Conservation (phyloP, 2,329 filamentous ascomycete genomes). For the Diaporthe citrichinensis region DNA sequence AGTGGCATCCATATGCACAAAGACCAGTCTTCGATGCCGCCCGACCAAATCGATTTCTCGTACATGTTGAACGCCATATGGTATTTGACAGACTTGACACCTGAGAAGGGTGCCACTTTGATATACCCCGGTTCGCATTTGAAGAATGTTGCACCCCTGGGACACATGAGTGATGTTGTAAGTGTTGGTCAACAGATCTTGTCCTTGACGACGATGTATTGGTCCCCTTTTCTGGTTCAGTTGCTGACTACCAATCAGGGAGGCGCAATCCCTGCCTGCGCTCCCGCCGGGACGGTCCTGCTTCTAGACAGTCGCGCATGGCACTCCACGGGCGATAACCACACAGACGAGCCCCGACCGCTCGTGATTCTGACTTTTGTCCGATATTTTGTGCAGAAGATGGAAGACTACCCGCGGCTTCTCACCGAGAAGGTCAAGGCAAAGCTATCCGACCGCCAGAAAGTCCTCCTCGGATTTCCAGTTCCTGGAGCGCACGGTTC, state of each 20-base stretch:
- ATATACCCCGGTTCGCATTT: conserved; percentile 21
- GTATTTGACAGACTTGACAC: conserved; percentile 27
- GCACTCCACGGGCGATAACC: conserved; percentile 21
- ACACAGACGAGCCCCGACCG: conserved; percentile 20
- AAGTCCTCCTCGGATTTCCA: conserved; percentile 2
- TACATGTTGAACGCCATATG: conserved; percentile 18
- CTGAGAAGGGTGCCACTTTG: conserved; percentile 24
- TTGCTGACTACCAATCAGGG: conserved; percentile 11
- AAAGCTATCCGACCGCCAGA: conserved; percentile 18
- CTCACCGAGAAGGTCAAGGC: conserved; percentile 11
- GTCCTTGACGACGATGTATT: not conserved
- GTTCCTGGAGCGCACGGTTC: conserved; percentile 18
- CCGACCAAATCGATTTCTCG: conserved; percentile 9
- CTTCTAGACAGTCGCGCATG: conserved; percentile 26
- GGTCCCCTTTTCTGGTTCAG: not conserved
- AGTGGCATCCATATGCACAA: conserved; percentile 20
- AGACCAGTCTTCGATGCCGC: conserved; percentile 21
- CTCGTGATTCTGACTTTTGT: conserved; percentile 16
- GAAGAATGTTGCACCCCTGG: conserved; percentile 15
- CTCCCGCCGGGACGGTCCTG: conserved; percentile 11
- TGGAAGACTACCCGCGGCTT: conserved; percentile 19
- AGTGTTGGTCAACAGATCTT: not conserved
- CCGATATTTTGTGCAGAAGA: conserved; percentile 14
- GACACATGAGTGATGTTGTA: conserved; percentile 23
- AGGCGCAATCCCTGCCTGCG: conserved; percentile 18